Evolutionary conservation across 495 filamentous ascomycete genomes (phyloP).

Genomic region (Tuber melanosporum): DNA sequence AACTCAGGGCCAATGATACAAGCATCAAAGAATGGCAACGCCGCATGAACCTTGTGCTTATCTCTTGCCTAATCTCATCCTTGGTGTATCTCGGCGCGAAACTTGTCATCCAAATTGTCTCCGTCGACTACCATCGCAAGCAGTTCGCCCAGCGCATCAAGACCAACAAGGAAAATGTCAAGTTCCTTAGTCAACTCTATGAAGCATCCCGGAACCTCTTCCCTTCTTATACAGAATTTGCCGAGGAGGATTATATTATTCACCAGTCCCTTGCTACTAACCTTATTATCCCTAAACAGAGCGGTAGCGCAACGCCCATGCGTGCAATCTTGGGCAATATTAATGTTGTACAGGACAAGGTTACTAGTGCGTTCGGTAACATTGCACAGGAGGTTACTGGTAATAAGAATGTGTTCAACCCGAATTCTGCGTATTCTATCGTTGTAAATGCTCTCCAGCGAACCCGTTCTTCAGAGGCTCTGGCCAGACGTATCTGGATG

Average conservation of each 20-base stretch:
- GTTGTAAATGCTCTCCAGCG: conserved; percentile 84
- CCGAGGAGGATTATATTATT: conserved; percentile 84
- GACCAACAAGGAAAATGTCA: conserved; percentile 75
- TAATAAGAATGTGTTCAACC: conserved; percentile 80
- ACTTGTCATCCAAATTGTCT: conserved; percentile 80
- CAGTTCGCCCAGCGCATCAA: conserved; percentile 86
- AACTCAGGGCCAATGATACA: conserved; percentile 40
- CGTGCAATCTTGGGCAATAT: conserved; percentile 68
- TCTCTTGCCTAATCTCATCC: conserved; percentile 67
- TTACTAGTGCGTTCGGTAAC: conserved; percentile 87
- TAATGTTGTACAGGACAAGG: conserved; percentile 77
- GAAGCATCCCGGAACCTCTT: conserved; percentile 83
- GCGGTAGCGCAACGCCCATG: conserved; percentile 65
- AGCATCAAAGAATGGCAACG: conserved; percentile 50
- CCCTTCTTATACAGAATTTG: conserved; percentile 81
- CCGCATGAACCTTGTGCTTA: conserved; percentile 65
- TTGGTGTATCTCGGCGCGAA: conserved; percentile 76
- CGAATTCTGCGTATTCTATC: conserved; percentile 77
- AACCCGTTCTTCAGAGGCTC: conserved; percentile 69
- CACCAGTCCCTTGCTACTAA: conserved; percentile 62
- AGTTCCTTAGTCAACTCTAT: conserved; percentile 73
- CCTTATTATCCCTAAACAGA: conserved; percentile 44
- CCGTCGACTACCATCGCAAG: conserved; percentile 87
- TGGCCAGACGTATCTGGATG: conserved; percentile 94
- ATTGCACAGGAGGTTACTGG: conserved; percentile 90